Conservation (phyloP, 129 eudicot genomes). For the Arctium minus region DNA sequence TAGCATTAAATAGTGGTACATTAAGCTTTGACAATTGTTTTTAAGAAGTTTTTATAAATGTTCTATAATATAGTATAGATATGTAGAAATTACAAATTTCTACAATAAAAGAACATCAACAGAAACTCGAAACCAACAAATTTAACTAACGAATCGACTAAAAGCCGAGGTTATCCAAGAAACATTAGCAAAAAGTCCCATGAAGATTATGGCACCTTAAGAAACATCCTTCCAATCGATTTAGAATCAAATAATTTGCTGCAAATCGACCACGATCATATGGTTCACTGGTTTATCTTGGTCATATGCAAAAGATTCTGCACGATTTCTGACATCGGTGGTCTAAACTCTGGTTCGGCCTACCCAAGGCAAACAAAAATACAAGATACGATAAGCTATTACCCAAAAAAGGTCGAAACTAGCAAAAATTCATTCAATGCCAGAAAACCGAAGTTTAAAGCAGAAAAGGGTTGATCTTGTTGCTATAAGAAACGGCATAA, state of each 20-base stretch:
- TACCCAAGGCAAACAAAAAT: slow-evolving; percentile 15
- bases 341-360: slow-evolving; percentile 85
- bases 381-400: not conserved
- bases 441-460: not conserved
- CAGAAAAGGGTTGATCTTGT: too few species aligned
- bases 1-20: too few species aligned
- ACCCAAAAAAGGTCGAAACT: not conserved
- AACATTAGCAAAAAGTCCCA: not conserved
- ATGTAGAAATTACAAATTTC: too few species aligned
- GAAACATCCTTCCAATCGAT: not conserved
- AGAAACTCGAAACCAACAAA: not conserved
- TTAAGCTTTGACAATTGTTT: too few species aligned
- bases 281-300: slow-evolving; percentile 13
- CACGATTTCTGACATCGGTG: slow-evolving; percentile 87
- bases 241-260: not conserved
- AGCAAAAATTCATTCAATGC: not conserved
- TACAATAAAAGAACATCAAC: not conserved
- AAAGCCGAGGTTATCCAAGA: not conserved
- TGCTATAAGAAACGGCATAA: too few species aligned
- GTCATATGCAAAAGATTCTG: slow-evolving; percentile 60
- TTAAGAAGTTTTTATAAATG: too few species aligned
- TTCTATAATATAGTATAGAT: too few species aligned
- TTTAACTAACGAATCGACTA: not conserved
- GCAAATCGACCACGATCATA: not conserved
- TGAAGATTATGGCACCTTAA: not conserved